These are phyloP conservation scores for Termitomyces sp. DNA, from an alignment of 768 basidiomycete species.

Conservation along the genomic window DNA sequence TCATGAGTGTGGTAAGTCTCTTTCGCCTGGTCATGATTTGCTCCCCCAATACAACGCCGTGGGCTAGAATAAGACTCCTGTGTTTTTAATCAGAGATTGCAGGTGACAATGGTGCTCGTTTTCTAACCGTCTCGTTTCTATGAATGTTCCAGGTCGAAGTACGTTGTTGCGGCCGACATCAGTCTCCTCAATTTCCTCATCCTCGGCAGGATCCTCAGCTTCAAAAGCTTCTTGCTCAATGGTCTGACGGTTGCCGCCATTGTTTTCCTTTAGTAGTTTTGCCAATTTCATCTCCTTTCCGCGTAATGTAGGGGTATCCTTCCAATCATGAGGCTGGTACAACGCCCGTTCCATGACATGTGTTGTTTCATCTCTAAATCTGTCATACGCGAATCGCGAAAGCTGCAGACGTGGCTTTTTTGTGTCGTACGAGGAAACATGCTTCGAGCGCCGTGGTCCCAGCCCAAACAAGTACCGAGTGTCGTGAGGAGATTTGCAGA, in stretches of 20 bases:
- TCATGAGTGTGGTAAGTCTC: conserved; percentile 23
- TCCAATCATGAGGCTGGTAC: conserved; percentile 29
- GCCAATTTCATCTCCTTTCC: conserved; percentile 35
- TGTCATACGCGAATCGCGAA: conserved; percentile 6
- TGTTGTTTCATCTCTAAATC: conserved; percentile 18
- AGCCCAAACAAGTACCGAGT: background rate
- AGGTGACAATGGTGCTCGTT: conserved; percentile 9
- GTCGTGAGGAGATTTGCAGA: conserved; percentile 2
- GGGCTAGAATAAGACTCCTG: conserved; percentile 26
- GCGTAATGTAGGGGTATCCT: conserved; percentile 26
- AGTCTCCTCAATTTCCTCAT: conserved; percentile 4
- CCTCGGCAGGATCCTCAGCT: background rate
- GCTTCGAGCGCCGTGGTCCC: background rate
- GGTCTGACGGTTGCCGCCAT: conserved; percentile 7
- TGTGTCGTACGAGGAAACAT: background rate
- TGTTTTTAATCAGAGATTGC: background rate
- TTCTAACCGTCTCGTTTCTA: conserved; percentile 47
- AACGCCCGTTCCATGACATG: conserved; percentile 29
- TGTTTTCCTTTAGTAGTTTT: conserved; percentile 9
- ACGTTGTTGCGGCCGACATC: conserved; percentile 12
- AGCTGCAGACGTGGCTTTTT: background rate
- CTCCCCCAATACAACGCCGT: conserved; percentile 34
- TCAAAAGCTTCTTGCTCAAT: conserved; percentile 14
- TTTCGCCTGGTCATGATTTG: conserved; percentile 12
- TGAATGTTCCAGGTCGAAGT: conserved; percentile 41